phyloP scores from a whole-genome alignment of 441 rosid species.

The Viola pubescens region DNA sequence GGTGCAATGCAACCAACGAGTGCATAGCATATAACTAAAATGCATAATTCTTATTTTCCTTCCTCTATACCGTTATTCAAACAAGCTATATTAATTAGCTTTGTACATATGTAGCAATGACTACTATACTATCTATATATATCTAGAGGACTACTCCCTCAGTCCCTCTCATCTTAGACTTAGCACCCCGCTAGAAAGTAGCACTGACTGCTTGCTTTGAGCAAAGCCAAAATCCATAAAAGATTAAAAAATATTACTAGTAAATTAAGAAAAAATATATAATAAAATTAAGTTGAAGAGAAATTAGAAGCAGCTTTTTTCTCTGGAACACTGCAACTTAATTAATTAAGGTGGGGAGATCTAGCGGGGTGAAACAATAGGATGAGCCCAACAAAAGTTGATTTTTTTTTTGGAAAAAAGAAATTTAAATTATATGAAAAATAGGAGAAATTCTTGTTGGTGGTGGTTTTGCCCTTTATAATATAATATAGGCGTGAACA shows the following conservation, averaged over 20 bases:
- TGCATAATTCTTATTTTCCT: not conserved
- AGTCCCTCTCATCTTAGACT: not conserved
- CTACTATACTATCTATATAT: not conserved
- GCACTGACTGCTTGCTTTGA: not conserved
- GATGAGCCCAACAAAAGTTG: conserved; percentile 1
- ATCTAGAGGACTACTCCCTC: not conserved
- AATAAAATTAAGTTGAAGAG: too few species aligned
- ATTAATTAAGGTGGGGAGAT: conserved; percentile 17
- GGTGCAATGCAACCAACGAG: not conserved
- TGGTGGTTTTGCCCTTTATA: not conserved
- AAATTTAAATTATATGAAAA: too few species aligned
- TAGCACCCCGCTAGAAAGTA: not conserved
- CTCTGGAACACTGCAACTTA: conserved; percentile 18
- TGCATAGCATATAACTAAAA: not conserved
- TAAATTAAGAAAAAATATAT: too few species aligned
- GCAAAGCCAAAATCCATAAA: too few species aligned
- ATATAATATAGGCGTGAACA: not conserved
- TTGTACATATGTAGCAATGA: not conserved
- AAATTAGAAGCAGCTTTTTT: conserved; percentile 11
- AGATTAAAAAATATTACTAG: too few species aligned
- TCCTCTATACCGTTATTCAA: not conserved
- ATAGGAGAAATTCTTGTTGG: too few species aligned
- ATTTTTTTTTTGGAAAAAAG: too few species aligned
- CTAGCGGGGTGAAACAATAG: conserved; percentile 12
- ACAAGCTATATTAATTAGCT: not conserved